These are phyloP conservation scores for Cutaneotrichosporon cutaneum DNA, from an alignment of 1,284 basidiomycete genomes.

Conservation along the genomic window DNA sequence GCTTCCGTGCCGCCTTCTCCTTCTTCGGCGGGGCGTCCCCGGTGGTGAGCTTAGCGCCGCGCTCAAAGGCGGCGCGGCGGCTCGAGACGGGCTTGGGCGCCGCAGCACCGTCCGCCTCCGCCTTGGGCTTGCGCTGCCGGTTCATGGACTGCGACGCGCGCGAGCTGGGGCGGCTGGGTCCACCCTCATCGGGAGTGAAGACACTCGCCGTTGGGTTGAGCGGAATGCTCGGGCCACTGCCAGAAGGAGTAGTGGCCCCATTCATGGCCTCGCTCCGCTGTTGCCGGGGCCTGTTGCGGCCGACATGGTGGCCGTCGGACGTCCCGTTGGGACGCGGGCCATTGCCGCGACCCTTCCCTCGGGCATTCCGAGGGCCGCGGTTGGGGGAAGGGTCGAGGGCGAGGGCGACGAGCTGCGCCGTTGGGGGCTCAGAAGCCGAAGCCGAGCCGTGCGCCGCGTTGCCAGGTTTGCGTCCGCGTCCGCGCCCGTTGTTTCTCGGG, in stretches of 20 bases:
- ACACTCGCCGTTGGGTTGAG: conserved; percentile 16
- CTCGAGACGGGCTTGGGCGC: conserved; percentile 17
- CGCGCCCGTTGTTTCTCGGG: conserved; percentile 1
- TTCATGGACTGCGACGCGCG: conserved; percentile 4
- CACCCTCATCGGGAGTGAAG: conserved; percentile 17
- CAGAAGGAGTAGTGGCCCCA: neutral
- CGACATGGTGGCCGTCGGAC: neutral
- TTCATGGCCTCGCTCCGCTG: neutral
- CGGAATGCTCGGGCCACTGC: conserved; percentile 8
- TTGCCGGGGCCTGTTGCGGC: conserved; percentile 1
- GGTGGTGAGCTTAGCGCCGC: conserved; percentile 25
- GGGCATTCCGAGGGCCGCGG: neutral
- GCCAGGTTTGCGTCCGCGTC: conserved; percentile 4
- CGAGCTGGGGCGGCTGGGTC: conserved; percentile 1
- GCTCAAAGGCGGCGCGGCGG: conserved; percentile 44
- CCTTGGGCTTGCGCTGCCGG: conserved; percentile 10
- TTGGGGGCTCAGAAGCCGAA: neutral
- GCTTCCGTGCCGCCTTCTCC: conserved; percentile 21
- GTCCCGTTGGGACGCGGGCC: conserved; percentile 3
- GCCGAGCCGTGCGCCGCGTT: neutral
- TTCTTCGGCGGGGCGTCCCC: conserved; percentile 13
- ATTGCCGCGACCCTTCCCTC: conserved; percentile 2
- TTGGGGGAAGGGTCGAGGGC: neutral
- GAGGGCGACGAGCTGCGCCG: neutral
- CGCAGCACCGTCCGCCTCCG: conserved; percentile 7